Base-by-base conservation (phyloP, 2,329 filamentous ascomycete species). In the Colletotrichum filicis region DNA sequence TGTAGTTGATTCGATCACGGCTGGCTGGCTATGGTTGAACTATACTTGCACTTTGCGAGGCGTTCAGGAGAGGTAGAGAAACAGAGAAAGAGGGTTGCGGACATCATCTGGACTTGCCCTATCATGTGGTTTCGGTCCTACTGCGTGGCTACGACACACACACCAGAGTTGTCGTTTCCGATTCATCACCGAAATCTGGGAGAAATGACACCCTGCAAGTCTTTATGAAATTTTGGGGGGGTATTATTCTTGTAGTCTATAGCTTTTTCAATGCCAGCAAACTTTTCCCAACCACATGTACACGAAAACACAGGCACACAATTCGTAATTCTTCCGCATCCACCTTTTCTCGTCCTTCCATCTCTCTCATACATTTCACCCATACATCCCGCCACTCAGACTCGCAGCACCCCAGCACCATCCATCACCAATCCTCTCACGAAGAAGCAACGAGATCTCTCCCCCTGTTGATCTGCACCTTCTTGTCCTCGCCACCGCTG, bases 401-500 rank as follows among this genome's bases (percentile, higher is more conserved):
- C 19, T 49, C 42, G n/a, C 42, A 49, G 4, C 42, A 49, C 5
- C 19, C 7, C 42, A n/a, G 19, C 42, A 49, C 42, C 42, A 24
- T 28, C 26, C 24, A 6, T 35, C 24, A 9, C 8, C 30, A 32
- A 32, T 19, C 28, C 16, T 16, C 75, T 76, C 81, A 85, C 79
- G 66, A 70, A 12, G 80, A 79, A 42, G 80, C 79, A 57, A 89
- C 79, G 56, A 90, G 76, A 70, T 86, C 88, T 74, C 89, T 87
- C 22, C 91, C 92, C 76, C 89, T 88, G 83, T 99, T 98, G 74
- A 99, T 91, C 86, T 99, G 97, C 78, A 99, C 92, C 85, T 91
- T 92, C 86, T 97, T 98, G 80, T 99, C 97, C 88, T 98, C 95
- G 19, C 96, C 95, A 56, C 88, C 95, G 79, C 94, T 97, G 57